Conservation (phyloP, 306 rosid genomes). For the Styphnolobium japonicum region DNA sequence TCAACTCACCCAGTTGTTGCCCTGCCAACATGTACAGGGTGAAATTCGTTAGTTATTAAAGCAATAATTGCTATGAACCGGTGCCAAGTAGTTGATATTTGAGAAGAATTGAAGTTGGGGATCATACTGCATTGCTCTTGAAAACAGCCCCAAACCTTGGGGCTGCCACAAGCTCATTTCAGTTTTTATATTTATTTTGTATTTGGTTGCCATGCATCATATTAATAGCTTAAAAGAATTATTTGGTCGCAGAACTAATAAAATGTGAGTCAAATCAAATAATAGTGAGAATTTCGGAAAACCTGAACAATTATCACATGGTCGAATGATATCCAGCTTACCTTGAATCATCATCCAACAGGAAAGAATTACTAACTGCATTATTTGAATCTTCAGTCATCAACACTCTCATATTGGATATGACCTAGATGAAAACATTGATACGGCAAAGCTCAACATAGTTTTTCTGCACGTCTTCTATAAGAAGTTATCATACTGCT, state of each 20-base stretch:
- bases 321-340: conserved; percentile 8
- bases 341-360: conserved; percentile 69
- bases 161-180: conserved; percentile 15
- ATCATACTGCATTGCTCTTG: not conserved
- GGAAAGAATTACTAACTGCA: conserved; percentile 65
- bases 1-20: not conserved
- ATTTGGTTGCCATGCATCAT: not conserved
- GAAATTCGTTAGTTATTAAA: not conserved
- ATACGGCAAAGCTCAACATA: conserved; percentile 21
- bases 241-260: not conserved
- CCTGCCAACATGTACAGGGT: not conserved
- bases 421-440: conserved; percentile 42
- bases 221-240: not conserved
- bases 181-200: not conserved
- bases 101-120: not conserved
- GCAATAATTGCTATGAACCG: not conserved
- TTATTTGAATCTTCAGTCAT: conserved; percentile 67
- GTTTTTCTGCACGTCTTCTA: not conserved
- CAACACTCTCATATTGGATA: conserved; percentile 59
- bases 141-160: not conserved
- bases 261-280: not conserved
- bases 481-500: not conserved
- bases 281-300: not conserved
- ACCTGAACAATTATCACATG: not conserved
- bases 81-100: not conserved